Conservation (phyloP, 352 stramenopile genomes). For the Phytophthora uliginosa region DNA sequence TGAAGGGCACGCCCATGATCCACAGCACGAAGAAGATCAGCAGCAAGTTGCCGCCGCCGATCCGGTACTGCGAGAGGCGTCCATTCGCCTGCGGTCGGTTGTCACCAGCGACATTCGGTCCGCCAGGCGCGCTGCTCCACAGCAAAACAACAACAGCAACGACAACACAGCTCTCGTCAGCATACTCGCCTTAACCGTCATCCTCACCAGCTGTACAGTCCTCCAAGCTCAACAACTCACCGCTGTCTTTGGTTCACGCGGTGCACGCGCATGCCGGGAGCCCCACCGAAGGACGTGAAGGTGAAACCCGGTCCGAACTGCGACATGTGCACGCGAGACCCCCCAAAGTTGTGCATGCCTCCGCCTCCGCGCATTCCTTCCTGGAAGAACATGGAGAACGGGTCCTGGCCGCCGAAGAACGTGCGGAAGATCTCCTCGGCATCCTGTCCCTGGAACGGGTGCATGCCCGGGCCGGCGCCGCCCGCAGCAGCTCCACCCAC, state of each 20-base stretch:
- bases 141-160: not conserved
- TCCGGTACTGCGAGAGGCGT: constrained; percentile 62
- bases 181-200: not conserved
- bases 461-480: constrained; percentile 46
- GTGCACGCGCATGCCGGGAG: constrained; percentile 59
- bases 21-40: constrained; percentile 82
- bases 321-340: constrained; percentile 78
- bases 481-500: constrained; percentile 52
- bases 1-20: constrained; percentile 86
- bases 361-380: constrained; percentile 60
- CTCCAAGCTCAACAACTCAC: constrained; percentile 31
- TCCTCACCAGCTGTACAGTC: not conserved
- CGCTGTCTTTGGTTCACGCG: constrained; percentile 60
- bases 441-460: constrained; percentile 77
- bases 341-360: constrained; percentile 56
- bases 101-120: constrained; percentile 35
- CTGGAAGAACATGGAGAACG: constrained; percentile 90
- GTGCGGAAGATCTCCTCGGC: constrained; percentile 86
- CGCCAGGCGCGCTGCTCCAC: constrained; percentile 36
- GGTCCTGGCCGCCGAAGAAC: constrained; percentile 86
- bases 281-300: constrained; percentile 80
- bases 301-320: constrained; percentile 85
- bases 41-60: constrained; percentile 78
- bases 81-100: constrained; percentile 43
- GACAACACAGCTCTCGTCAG: constrained; percentile 11